These are phyloP conservation scores for Hypoxylon sp. DNA, from an alignment of 2,329 filamentous ascomycete genomes.

Conservation along the genomic window DNA sequence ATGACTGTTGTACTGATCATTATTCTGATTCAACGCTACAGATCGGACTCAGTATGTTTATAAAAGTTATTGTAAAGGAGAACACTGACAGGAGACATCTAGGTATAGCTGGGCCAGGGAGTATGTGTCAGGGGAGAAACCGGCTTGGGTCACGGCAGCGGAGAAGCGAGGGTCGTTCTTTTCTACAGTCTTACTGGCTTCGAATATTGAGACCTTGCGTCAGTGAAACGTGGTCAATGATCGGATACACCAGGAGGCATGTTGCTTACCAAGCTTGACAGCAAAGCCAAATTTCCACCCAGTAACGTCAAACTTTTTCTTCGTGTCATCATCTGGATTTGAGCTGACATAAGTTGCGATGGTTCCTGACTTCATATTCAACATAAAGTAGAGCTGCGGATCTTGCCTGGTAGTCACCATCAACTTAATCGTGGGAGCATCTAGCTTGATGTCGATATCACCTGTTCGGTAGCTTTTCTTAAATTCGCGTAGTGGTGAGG, in stretches of 20 bases:
- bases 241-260: background rate
- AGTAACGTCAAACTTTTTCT: background rate
- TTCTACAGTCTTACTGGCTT: background rate
- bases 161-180: background rate
- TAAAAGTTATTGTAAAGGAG: background rate
- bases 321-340: background rate
- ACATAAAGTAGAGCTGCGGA: conserved; percentile 1
- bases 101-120: background rate
- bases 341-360: conserved; percentile 1
- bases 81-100: background rate
- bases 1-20: background rate
- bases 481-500: background rate
- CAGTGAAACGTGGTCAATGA: background rate
- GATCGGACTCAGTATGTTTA: background rate
- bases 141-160: background rate
- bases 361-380: background rate
- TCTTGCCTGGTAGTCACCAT: conserved; percentile 1
- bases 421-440: background rate
- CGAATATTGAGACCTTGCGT: background rate
- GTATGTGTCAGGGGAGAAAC: background rate
- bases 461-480: conserved; percentile 1
- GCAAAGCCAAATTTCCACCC: conserved; percentile 3
- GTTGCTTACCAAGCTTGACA: background rate
- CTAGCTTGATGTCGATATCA: background rate
- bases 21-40: background rate